A percentile compares a stretch with the other conserved stretches of the same genome.
Conservation (phyloP, 495 filamentous ascomycete genomes). For the Pyrenula aspistea region DNA sequence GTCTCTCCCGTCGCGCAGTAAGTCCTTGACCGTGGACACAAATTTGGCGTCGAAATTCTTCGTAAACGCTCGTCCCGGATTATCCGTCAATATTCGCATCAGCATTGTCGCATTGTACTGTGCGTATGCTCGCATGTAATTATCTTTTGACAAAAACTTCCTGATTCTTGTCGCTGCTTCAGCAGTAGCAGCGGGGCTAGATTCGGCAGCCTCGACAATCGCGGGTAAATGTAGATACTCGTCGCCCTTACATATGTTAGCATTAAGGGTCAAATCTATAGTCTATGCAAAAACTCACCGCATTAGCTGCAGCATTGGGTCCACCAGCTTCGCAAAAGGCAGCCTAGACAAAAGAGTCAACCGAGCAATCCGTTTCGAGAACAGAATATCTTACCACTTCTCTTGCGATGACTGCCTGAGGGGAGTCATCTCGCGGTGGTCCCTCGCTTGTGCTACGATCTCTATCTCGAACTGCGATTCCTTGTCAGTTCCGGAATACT, state of each 20-base stretch:
- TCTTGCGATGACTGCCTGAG: conserved; percentile 30
- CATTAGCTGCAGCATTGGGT: conserved; percentile 44
- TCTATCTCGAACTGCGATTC: background rate
- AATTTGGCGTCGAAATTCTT: conserved; percentile 78
- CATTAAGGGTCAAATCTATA: conserved; percentile 1
- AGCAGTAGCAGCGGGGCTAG: conserved; percentile 70
- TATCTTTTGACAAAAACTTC: conserved; percentile 65
- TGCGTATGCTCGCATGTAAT: conserved; percentile 46
- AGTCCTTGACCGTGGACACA: conserved; percentile 57
- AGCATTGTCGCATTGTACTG: conserved; percentile 98
- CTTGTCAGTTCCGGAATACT: background rate
- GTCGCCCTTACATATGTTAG: conserved; percentile 42
- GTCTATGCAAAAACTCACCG: conserved; percentile 34
- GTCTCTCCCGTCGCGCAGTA: conserved; percentile 61
- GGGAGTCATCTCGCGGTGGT: conserved; percentile 26
- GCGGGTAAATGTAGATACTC: conserved; percentile 88
- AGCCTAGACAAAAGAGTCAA: conserved; percentile 22
- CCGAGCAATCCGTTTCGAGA: conserved; percentile 10
- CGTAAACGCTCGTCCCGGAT: conserved; percentile 82
- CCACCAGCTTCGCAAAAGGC: conserved; percentile 72
- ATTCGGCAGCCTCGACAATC: conserved; percentile 92
- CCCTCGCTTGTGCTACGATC: background rate
- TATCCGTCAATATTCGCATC: conserved; percentile 80
- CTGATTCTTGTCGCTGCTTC: conserved; percentile 67
- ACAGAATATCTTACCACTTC: conserved; percentile 38